Evolutionary conservation across 192 early-diverging fungal species (phyloP), one percentile per base, ranked within the genome.

Genomic region (Gorgonomyces haynaldii): DNA sequence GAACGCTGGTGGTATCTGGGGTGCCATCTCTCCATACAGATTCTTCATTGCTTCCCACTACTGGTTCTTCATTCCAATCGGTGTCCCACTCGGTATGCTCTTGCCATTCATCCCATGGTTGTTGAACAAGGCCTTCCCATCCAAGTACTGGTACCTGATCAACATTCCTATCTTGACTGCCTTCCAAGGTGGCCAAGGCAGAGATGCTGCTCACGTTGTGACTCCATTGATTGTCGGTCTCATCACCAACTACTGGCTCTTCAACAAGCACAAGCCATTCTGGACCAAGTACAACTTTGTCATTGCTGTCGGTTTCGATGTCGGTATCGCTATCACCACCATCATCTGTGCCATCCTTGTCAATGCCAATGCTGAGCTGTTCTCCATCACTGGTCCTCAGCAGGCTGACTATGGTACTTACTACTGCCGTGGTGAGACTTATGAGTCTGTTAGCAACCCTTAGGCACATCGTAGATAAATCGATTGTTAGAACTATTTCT

Each of bases 1-100:
- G 66, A 74, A 70, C 34, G 79, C 73, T 23, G 78, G 69, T 8
- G 60, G 75, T 27, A 80, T 88, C 40, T 88, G 83, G 83, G 85
- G 85, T 22, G 72, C 76, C 7, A 81, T 88, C 42, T 78, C 77
- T 22, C 81, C 85, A n/a, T 23, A 23, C 6, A 29, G 26, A 29
- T 43, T 43, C 42, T 40, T 40, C 68, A 41, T 40, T 3, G 65
- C 47, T 12, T 65, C 66, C 2, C 37, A 37, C 13, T 54, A 54
- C 53, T n/a, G n/a, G n/a, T 24, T 50, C 10, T 1, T 15, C 10
- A 15, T 54, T 9, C 57, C 53, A 17, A 50, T 49, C 9, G 60
- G 60, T 32, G 57, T 64, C 36, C 22, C 37, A 12, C 39, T 52
- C 37, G 62, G 62, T 15, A 41, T 50, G 4, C 12, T 56, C 20